Conservation (phyloP, 257 asterid genomes). For the Fraxinus americana region DNA sequence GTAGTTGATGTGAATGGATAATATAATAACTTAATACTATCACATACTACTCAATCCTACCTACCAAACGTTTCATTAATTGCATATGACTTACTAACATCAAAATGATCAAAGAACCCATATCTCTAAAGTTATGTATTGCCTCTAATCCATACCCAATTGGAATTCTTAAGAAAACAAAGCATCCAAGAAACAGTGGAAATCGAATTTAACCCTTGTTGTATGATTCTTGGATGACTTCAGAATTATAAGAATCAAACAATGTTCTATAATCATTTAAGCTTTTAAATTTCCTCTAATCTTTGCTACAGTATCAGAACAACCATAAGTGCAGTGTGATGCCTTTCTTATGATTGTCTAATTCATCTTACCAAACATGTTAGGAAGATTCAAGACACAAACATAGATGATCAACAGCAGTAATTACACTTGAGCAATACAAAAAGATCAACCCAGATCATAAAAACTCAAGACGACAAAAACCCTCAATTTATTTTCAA, state of each 20-base stretch:
- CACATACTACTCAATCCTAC: background rate
- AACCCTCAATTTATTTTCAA: conserved; percentile 32
- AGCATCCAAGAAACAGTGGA: background rate
- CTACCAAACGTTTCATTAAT: background rate
- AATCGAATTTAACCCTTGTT: background rate
- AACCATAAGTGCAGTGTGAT: too few relatives aligned
- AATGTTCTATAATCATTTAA: too few relatives aligned
- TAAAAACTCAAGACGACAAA: conserved; percentile 7
- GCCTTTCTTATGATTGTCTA: too few relatives aligned
- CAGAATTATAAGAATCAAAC: too few relatives aligned
- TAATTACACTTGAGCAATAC: background rate
- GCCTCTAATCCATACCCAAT: background rate
- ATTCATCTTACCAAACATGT: too few relatives aligned
- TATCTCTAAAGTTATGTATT: background rate
- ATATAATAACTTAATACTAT: background rate
- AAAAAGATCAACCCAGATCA: conserved; percentile 15
- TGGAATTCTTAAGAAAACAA: background rate
- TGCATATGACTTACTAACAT: background rate
- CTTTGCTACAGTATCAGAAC: too few relatives aligned
- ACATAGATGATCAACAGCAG: too few relatives aligned
- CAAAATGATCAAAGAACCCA: background rate
- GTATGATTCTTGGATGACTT: background rate
- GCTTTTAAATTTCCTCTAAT: too few relatives aligned
- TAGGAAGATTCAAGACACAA: too few relatives aligned
- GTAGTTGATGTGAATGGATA: background rate